These are phyloP conservation scores for Candida sp. DNA, from an alignment of 1,139 yeast species.

Conservation along the genomic window DNA sequence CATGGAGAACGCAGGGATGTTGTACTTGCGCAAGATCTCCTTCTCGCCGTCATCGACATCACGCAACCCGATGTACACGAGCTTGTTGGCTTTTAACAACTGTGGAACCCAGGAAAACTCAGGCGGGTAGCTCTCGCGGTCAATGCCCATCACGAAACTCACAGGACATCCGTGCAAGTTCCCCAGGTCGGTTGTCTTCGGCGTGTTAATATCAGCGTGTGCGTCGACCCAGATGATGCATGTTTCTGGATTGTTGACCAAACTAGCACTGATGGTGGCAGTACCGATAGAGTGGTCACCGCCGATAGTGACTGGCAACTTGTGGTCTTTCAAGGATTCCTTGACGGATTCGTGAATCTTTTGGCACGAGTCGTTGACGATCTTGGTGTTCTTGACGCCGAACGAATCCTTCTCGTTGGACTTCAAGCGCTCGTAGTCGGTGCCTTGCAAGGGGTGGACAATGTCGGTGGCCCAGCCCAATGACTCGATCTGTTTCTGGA, in stretches of 20 bases:
- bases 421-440: constrained; percentile 46
- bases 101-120: constrained; percentile 82
- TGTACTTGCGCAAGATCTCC: constrained; percentile 67
- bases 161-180: constrained; percentile 98
- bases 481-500: constrained; percentile 59
- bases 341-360: constrained; percentile 66
- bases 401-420: constrained; percentile 49
- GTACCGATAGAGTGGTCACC: constrained; percentile 98
- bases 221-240: constrained; percentile 98
- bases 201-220: constrained; percentile 96
- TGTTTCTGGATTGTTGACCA: constrained; percentile 82
- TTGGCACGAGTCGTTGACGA: constrained; percentile 77
- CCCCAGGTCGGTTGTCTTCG: constrained; percentile 85
- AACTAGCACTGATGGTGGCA: constrained; percentile 88
- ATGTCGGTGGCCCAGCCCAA: constrained; percentile 76
- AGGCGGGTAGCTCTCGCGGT: constrained; percentile 65
- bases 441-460: constrained; percentile 58
- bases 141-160: constrained; percentile 84
- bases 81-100: constrained; percentile 65
- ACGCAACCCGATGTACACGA: constrained; percentile 94
- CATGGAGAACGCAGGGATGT: constrained; percentile 92
- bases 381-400: constrained; percentile 74
- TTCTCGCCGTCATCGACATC: constrained; percentile 93
- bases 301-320: constrained; percentile 85
- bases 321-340: constrained; percentile 49